Conservation (phyloP, 139 green algal genomes). For the Pseudopediastrum boryanum region DNA sequence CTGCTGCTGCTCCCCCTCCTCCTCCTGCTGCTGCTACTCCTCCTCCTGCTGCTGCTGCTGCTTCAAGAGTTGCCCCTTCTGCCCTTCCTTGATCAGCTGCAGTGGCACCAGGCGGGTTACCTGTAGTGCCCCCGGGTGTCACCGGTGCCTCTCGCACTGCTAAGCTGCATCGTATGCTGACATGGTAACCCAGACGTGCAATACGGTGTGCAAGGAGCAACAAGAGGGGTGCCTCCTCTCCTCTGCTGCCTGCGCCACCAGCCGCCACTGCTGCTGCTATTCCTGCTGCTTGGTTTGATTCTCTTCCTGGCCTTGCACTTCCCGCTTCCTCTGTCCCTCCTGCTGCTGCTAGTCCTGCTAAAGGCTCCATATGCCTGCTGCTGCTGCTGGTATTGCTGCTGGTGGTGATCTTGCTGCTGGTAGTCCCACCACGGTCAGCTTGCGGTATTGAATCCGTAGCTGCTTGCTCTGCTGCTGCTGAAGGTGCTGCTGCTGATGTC, state of each 20-base stretch:
- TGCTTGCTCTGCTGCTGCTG: too few species aligned
- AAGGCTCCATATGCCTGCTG: too few species aligned
- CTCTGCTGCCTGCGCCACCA: neutral
- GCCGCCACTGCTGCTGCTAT: neutral
- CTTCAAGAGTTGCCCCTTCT: neutral
- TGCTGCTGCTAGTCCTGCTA: too few species aligned
- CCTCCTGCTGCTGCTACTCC: neutral
- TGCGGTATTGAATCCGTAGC: too few species aligned
- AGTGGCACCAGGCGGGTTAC: neutral
- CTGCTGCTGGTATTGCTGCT: neutral
- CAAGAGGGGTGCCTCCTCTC: neutral
- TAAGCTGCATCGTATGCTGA: neutral
- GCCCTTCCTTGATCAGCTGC: neutral
- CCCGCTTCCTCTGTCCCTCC: too few species aligned
- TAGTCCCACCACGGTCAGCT: too few species aligned
- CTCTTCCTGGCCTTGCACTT: too few species aligned
- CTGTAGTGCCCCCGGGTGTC: neutral
- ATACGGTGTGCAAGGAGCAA: neutral
- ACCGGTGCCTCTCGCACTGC: neutral
- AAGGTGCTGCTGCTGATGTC: too few species aligned
- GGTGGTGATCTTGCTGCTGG: neutral
- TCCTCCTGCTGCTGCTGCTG: neutral
- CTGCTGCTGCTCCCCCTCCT: too few species aligned
- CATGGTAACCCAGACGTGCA: conserved; percentile 15
- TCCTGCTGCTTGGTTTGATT: neutral